Percentiles rank a stretch among this genome's conserved stretches.
phyloP scores from a whole-genome alignment of 331 rosid species.

The Telfairia occidentalis region DNA sequence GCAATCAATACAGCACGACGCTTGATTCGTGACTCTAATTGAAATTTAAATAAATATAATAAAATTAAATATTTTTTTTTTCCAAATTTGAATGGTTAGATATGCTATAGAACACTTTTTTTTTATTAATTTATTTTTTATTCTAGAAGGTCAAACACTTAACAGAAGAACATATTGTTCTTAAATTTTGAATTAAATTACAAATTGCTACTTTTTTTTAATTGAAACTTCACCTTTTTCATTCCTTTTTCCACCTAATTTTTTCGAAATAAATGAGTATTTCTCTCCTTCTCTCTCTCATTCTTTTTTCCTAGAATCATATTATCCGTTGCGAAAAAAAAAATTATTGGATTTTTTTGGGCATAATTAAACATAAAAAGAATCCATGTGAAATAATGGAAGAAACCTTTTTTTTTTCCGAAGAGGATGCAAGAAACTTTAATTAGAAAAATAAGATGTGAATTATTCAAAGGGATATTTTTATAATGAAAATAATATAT shows the following conservation, averaged over 20 bases:
- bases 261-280: no score
- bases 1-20: not conserved
- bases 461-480: not conserved
- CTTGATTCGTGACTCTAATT: not conserved
- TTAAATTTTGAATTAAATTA: not conserved
- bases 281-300: no score
- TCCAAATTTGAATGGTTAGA: not conserved
- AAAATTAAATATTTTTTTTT: not conserved
- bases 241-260: no score
- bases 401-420: no score
- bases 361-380: not conserved
- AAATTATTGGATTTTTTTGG: no score
- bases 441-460: not conserved
- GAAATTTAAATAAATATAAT: not conserved
- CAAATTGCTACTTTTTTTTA: not conserved
- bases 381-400: not conserved
- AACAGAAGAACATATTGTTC: not conserved
- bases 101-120: not conserved
- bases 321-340: no score
- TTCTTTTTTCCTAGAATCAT: no score
- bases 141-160: not conserved
- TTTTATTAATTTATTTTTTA: not conserved
- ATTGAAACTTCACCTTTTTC: not conserved
- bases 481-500: not conserved
- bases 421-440: not conserved